A percentile compares a stretch with the other conserved stretches of the same genome.
Conservation (phyloP, 768 basidiomycete genomes). For the Trametes cubensis region DNA sequence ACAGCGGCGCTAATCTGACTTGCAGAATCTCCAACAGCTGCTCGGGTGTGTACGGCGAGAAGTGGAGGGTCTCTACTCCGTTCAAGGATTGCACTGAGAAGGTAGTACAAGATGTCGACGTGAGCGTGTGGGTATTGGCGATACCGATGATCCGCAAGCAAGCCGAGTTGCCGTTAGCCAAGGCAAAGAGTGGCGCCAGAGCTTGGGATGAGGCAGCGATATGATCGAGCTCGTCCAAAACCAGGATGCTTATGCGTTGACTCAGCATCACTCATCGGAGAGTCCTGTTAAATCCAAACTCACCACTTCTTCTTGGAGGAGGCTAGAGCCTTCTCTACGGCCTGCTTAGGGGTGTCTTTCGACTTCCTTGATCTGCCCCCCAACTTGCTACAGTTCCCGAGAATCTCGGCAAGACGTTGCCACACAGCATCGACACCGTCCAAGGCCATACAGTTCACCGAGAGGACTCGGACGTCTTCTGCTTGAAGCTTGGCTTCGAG, state of each 20-base stretch:
- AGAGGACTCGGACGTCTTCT: slow-evolving; percentile 51
- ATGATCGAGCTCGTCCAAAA: slow-evolving; percentile 89
- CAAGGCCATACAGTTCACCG: slow-evolving; percentile 77
- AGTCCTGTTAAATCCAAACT: neutral
- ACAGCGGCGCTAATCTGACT: slow-evolving; percentile 60
- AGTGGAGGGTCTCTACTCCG: slow-evolving; percentile 68
- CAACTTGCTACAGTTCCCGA: slow-evolving; percentile 43
- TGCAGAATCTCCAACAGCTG: slow-evolving; percentile 73
- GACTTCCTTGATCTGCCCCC: slow-evolving; percentile 45
- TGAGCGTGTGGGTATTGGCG: slow-evolving; percentile 87
- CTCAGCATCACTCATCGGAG: slow-evolving; percentile 22
- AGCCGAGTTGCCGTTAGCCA: slow-evolving; percentile 56
- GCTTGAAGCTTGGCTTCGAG: slow-evolving; percentile 41
- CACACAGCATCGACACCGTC: slow-evolving; percentile 69
- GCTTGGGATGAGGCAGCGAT: slow-evolving; percentile 63
- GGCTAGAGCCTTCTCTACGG: slow-evolving; percentile 49
- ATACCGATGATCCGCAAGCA: slow-evolving; percentile 77
- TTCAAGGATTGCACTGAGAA: slow-evolving; percentile 35
- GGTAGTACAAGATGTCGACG: slow-evolving; percentile 49
- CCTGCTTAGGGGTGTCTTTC: slow-evolving; percentile 40
- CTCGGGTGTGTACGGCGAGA: slow-evolving; percentile 73
- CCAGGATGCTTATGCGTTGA: slow-evolving; percentile 55
- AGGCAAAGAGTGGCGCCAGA: slow-evolving; percentile 64
- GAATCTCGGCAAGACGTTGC: slow-evolving; percentile 64
- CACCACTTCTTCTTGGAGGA: slow-evolving; percentile 58